phyloP scores from a whole-genome alignment of 192 early-diverging fungal species.

The Funneliformis mosseae region DNA sequence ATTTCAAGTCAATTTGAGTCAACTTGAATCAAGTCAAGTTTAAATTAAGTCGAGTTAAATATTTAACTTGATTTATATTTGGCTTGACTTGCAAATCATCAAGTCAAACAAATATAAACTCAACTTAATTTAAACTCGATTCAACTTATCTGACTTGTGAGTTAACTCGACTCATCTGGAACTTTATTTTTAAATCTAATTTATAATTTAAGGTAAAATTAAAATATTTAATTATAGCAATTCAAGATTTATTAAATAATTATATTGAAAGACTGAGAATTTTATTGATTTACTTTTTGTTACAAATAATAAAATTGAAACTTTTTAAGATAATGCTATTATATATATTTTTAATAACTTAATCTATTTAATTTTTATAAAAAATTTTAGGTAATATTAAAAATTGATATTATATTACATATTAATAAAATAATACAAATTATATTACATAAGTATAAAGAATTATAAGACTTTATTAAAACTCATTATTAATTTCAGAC shows the following conservation, averaged over 20 bases:
- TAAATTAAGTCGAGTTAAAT: no score
- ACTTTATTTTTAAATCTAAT: not conserved
- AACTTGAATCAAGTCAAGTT: no score
- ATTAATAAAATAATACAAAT: not conserved
- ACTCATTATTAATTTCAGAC: not conserved
- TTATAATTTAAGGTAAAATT: not conserved
- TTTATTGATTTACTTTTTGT: not conserved
- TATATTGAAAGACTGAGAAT: not conserved
- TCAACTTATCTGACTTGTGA: no score
- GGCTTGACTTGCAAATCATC: no score
- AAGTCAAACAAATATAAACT: no score
- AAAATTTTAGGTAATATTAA: not conserved
- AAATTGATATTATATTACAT: not conserved
- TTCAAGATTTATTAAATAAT: not conserved
- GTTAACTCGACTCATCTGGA: no score
- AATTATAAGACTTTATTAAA: not conserved
- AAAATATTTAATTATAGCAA: not conserved
- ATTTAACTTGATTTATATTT: no score
- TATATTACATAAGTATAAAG: not conserved
- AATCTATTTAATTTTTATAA: no score
- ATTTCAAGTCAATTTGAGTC: no score
- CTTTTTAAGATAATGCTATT: no score
- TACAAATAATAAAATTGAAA: not conserved
- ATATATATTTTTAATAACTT: no score
- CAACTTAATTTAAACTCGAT: no score